Evolutionary conservation across 2,329 filamentous ascomycete genomes (phyloP).

Genomic region (Cercospora sp.): DNA sequence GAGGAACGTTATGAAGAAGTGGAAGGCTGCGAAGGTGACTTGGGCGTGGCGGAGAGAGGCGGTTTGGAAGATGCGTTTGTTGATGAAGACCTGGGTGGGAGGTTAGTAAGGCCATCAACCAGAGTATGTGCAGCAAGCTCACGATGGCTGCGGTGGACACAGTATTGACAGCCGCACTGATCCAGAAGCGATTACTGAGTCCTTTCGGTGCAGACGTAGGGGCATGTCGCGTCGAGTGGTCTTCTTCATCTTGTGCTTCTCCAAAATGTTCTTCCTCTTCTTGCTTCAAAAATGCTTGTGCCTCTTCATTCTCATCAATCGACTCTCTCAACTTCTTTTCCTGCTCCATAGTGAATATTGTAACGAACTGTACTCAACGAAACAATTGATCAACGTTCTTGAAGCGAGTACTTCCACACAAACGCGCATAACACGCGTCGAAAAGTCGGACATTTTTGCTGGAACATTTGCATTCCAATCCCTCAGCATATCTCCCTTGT

Average conservation of each 20-base stretch:
- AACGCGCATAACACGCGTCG: background rate
- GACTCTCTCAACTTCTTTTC: conserved; percentile 21
- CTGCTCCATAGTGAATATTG: background rate
- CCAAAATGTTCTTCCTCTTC: conserved; percentile 10
- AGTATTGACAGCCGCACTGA: conserved; percentile 28
- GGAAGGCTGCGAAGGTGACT: conserved; percentile 66
- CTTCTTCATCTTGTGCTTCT: background rate
- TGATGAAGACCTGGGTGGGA: conserved; percentile 71
- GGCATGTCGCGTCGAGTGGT: background rate
- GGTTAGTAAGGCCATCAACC: no score
- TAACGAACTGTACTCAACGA: background rate
- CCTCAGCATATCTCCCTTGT: conserved; percentile 13
- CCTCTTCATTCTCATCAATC: conserved; percentile 21
- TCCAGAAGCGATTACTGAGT: conserved; percentile 25
- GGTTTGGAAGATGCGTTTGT: conserved; percentile 68
- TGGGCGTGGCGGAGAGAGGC: conserved; percentile 62
- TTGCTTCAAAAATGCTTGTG: conserved; percentile 24
- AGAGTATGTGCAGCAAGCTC: no score
- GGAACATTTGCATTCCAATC: background rate
- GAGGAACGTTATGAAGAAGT: conserved; percentile 65
- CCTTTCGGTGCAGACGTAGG: background rate
- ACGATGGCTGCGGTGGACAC: conserved; percentile 29
- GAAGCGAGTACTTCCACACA: background rate
- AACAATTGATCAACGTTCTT: background rate
- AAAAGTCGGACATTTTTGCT: no score